Conservation (phyloP, 352 stramenopile genomes). For the Pythium myriotylum region DNA sequence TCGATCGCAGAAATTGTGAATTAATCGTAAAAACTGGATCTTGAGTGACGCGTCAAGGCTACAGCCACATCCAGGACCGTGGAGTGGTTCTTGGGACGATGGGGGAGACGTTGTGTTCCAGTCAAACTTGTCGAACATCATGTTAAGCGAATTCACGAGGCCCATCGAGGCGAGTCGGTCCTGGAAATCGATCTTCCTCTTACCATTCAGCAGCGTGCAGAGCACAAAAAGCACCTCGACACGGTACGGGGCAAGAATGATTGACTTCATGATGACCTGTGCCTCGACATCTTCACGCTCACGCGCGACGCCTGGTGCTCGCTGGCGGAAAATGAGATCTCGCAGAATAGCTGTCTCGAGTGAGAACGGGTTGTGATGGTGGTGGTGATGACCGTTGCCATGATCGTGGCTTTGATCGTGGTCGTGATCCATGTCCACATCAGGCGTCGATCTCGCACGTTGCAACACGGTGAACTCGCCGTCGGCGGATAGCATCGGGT, state of each 20-base stretch:
- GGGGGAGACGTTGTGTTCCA: slow-evolving; percentile 69
- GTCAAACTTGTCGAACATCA: slow-evolving; percentile 95
- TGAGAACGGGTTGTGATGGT: slow-evolving; percentile 50
- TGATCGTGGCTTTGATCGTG: slow-evolving; percentile 34
- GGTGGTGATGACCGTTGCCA: slow-evolving; percentile 34
- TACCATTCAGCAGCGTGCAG: slow-evolving; percentile 94
- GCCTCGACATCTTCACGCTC: slow-evolving; percentile 68
- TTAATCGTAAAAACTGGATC: slow-evolving; percentile 94
- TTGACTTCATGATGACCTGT: slow-evolving; percentile 91
- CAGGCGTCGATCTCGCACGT: slow-evolving; percentile 4
- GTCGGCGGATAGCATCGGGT: slow-evolving; percentile 43
- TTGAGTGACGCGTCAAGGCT: slow-evolving; percentile 94
- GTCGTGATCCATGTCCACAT: slow-evolving; percentile 10
- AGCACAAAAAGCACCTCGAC: slow-evolving; percentile 97
- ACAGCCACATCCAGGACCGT: slow-evolving; percentile 92
- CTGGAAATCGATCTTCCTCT: slow-evolving; percentile 93
- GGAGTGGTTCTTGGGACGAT: slow-evolving; percentile 56
- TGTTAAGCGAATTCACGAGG: slow-evolving; percentile 89
- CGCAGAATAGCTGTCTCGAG: slow-evolving; percentile 72
- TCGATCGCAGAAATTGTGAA: slow-evolving; percentile 97
- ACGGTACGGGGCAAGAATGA: slow-evolving; percentile 91
- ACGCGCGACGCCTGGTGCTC: slow-evolving; percentile 46
- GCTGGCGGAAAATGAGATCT: slow-evolving; percentile 73
- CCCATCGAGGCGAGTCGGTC: slow-evolving; percentile 86
- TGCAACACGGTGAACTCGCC: slow-evolving; percentile 64